Evolutionary conservation across 768 basidiomycete genomes (phyloP), one percentile per base, ranked within the genome.

Genomic region (Clitopilus hobsonii): DNA sequence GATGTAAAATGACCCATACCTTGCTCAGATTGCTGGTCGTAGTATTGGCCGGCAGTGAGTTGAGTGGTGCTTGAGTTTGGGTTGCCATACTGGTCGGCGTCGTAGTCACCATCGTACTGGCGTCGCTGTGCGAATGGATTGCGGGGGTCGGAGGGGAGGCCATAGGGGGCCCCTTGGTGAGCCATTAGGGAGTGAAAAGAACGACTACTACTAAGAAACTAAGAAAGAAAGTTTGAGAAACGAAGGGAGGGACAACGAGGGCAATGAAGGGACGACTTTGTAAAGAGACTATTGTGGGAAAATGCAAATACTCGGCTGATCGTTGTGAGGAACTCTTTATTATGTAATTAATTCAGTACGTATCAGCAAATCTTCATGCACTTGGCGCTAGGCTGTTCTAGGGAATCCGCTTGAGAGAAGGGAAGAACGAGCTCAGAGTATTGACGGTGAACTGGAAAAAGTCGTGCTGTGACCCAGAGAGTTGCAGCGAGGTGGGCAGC

Each of bases 21-120:
- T 59, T 54, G 54, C 47, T 59, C 59, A 45, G 58, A 56, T 54
- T 69, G 66, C 55, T 73, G 71, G 56, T 77, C 72, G 52, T 73
- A 73, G 59, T 70, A 75, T 52, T 74, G 71, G 48, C 73, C 75
- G 55, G 73, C 72, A 28, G 81, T 80, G 52, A 85, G 75, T 60
- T 81, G 74, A 36, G 83, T 77, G 0, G 80, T 79, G 63, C 81
- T 82, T n/a, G 76, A 75, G 60, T 76, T 81, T 53, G 72, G 70
- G 51, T 72, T 73, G 57, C 62, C 67, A 67, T 83, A 84, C 56
- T 78, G 82, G 63, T 84, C 83, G 52, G 70, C 62, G 58, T 82
- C 81, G 4, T 77, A 79, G 61, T 84, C 81, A 58, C 65, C 65
- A 53, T 79, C 77, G 60, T 76, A 75, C 60, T 74, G 74, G 56